Evolutionary conservation across 441 rosid genomes (phyloP).

Genomic region (Hura crepitans): DNA sequence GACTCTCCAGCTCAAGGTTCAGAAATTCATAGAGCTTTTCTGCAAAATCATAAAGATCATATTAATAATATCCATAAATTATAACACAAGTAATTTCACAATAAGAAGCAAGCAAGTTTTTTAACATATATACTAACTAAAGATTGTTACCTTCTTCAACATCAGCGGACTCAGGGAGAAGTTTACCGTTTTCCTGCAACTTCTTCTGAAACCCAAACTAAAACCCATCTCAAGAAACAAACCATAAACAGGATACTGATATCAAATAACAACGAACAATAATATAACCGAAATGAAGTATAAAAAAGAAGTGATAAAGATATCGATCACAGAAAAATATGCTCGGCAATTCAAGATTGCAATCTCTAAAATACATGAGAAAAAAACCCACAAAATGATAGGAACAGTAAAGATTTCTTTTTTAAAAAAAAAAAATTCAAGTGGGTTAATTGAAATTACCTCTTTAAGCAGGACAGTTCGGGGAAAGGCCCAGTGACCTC

Average conservation of each 20-base stretch:
- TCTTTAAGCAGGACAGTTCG: conserved; percentile 86
- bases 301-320: too few relatives aligned
- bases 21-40: conserved; percentile 73
- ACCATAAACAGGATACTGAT: too few relatives aligned
- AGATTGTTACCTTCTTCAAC: conserved; percentile 65
- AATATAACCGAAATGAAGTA: too few relatives aligned
- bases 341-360: too few relatives aligned
- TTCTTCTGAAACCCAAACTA: conserved; percentile 74
- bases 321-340: too few relatives aligned
- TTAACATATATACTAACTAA: conserved; percentile 1
- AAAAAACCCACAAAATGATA: too few relatives aligned
- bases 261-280: too few relatives aligned
- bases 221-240: too few relatives aligned
- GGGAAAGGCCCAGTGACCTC: conserved; percentile 72
- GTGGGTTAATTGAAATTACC: conserved; percentile 30
- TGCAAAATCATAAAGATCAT: conserved; percentile 31
- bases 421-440: too few relatives aligned
- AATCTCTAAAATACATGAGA: too few relatives aligned
- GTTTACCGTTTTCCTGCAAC: conserved; percentile 66
- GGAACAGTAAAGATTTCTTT: too few relatives aligned
- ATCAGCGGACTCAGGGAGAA: conserved; percentile 77
- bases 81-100: neutral
- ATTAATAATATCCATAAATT: neutral
- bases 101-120: neutral
- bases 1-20: conserved; percentile 70